Evolutionary conservation across 2,329 filamentous ascomycete genomes (phyloP).

Genomic region (Ampelomyces quisqualis): DNA sequence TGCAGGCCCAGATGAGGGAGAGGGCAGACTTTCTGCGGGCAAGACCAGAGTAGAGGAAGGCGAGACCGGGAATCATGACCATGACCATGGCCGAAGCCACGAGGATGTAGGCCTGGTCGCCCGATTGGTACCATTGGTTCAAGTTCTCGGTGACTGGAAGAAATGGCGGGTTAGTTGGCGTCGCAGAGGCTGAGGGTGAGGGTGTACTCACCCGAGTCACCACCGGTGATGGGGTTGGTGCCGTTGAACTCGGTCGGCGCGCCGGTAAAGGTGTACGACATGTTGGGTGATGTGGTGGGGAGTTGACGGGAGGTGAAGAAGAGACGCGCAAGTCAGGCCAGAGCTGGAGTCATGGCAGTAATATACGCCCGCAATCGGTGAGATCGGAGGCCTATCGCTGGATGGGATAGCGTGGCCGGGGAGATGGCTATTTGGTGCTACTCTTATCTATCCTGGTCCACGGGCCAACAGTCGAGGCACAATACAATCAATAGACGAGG

Average conservation of each 20-base stretch:
- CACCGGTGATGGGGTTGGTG: slow-evolving; percentile 64
- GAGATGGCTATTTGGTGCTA: slow-evolving; percentile 34
- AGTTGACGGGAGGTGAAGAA: slow-evolving; percentile 7
- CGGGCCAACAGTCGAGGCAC: slow-evolving; percentile 36
- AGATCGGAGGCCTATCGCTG: slow-evolving; percentile 36
- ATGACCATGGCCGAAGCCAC: slow-evolving; percentile 88
- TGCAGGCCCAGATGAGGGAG: slow-evolving; percentile 95
- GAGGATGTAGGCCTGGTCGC: slow-evolving; percentile 93
- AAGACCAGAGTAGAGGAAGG: slow-evolving; percentile 95
- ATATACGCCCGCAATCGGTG: slow-evolving; percentile 36
- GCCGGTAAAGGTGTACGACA: slow-evolving; percentile 54
- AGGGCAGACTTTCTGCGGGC: slow-evolving; percentile 97
- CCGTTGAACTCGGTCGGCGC: slow-evolving; percentile 51
- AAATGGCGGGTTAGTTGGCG: slow-evolving; percentile 11
- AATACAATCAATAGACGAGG: slow-evolving; percentile 43
- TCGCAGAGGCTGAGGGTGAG: too few relatives aligned
- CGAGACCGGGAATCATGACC: slow-evolving; percentile 94
- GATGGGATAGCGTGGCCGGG: slow-evolving; percentile 31
- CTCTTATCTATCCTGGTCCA: slow-evolving; percentile 43
- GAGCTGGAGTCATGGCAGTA: slow-evolving; percentile 28
- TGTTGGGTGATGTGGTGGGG: slow-evolving; percentile 29
- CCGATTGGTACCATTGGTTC: slow-evolving; percentile 92
- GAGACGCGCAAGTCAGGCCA: slow-evolving; percentile 14
- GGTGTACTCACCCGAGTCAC: slow-evolving; percentile 70
- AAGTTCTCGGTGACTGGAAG: slow-evolving; percentile 73